These are phyloP conservation scores for Penicillium lividum DNA, from an alignment of 495 filamentous ascomycete genomes.

Conservation along the genomic window DNA sequence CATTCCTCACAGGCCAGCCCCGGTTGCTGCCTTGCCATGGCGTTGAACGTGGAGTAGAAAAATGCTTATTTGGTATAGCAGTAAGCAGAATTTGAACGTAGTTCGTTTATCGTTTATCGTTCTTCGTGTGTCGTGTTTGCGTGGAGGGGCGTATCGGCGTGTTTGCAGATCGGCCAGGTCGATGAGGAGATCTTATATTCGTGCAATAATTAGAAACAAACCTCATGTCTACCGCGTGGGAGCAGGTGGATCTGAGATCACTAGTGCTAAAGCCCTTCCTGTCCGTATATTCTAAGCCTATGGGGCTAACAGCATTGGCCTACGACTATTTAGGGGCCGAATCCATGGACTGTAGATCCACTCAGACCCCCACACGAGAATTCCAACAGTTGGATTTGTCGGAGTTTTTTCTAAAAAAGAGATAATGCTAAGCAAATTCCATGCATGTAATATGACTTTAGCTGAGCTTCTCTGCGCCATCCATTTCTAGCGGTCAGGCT, in stretches of 20 bases:
- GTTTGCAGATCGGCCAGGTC: neutral
- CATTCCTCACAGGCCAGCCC: constrained; percentile 25
- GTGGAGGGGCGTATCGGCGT: neutral
- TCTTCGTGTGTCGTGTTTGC: neutral
- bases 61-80: neutral
- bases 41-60: neutral
- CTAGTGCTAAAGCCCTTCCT: neutral
- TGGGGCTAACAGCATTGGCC: neutral
- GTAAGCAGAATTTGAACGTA: neutral
- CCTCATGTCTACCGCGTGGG: neutral
- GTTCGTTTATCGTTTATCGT: neutral
- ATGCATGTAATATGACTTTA: neutral
- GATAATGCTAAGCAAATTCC: neutral
- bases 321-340: neutral
- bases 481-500: neutral
- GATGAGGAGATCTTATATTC: neutral
- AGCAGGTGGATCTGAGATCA: neutral
- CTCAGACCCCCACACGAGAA: neutral
- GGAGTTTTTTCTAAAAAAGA: neutral
- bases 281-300: neutral
- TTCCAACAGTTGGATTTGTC: neutral
- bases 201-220: neutral
- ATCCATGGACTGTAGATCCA: neutral
- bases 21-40: constrained; percentile 10
- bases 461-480: neutral